Base-by-base conservation (phyloP, 345 rosid genomes). In the Camelina hispida region DNA sequence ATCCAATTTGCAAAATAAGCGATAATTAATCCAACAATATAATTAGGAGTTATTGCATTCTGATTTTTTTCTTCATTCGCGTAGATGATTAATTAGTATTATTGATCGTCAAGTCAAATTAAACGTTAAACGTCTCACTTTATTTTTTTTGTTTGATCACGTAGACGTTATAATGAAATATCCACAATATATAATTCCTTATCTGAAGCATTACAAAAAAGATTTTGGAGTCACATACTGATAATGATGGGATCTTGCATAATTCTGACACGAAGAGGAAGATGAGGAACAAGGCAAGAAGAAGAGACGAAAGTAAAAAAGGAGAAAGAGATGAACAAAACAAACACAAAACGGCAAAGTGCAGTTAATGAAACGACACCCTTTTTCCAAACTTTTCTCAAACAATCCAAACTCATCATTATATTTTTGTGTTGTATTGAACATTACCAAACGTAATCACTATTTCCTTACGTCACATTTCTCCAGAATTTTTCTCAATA, bases 281-380 rank as follows among this genome's bases (percentile, higher is more conserved):
- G 66, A 40, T 4, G 28, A 25, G 17, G 48, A 76, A 57, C 16
- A 71, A 20, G 46, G 80, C 80, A 77, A 77, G 72, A 30, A 42
- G 77, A 77, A 77, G 68, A 57, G 76, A 71, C 75, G 68, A 54
- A 22, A 54, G 20, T 53, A 62, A 54, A 16, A 32, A 20, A 51
- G 34, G 22, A 30, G 4, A 63, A 69, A 69, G 68, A 44, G 14
- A 55, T 14, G 53, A 69, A 63, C 75, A 55, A 63, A 69, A 77
- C 62, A 62, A 69, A 78, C 62, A 65, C 81, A 71, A 78, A 65
- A 71, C 68, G 72, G 81, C 77, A 77, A 77, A 71, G 72, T 66
- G 59, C 72, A 40, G 48, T 3, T 77, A 58, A 58, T 58, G 50
- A 71, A 66, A 77, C 77, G 77, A 77, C 81, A 71, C 30, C 15